These are phyloP conservation scores for Botrytis deweyae DNA, from an alignment of 2,329 filamentous ascomycete genomes.

Conservation along the genomic window DNA sequence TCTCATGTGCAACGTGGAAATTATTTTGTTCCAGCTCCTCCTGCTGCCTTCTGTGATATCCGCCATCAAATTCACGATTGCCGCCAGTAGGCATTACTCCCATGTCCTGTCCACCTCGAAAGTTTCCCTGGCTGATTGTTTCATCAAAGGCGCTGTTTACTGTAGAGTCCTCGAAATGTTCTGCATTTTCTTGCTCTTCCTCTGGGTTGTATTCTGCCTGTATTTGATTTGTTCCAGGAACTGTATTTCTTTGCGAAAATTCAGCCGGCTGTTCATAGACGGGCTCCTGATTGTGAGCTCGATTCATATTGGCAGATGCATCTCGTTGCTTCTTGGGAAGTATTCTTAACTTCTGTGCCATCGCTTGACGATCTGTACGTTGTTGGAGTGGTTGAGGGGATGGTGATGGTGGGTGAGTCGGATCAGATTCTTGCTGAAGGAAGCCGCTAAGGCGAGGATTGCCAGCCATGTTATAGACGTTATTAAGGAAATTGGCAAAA, in stretches of 20 bases:
- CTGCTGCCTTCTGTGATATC: neutral
- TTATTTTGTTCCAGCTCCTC: neutral
- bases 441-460: neutral
- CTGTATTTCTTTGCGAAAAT: neutral
- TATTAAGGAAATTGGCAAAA: constrained; percentile 1
- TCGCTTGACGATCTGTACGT: neutral
- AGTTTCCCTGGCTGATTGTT: constrained; percentile 8
- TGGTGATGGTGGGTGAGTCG: neutral
- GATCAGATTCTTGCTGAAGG: neutral
- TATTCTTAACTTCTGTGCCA: constrained; percentile 4
- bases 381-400: neutral
- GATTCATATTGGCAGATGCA: constrained; percentile 5
- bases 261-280: constrained; percentile 3
- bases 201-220: neutral
- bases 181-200: neutral
- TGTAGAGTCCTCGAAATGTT: constrained; percentile 15
- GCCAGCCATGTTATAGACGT: constrained; percentile 9
- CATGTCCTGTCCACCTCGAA: neutral
- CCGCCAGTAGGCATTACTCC: neutral
- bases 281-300: neutral
- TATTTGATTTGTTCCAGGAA: neutral
- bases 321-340: neutral
- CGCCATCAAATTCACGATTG: neutral
- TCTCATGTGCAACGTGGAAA: neutral
- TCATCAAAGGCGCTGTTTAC: constrained; percentile 11